Conservation (phyloP, 176 grass and related monocot genomes). For the Pontederia crassipes region DNA sequence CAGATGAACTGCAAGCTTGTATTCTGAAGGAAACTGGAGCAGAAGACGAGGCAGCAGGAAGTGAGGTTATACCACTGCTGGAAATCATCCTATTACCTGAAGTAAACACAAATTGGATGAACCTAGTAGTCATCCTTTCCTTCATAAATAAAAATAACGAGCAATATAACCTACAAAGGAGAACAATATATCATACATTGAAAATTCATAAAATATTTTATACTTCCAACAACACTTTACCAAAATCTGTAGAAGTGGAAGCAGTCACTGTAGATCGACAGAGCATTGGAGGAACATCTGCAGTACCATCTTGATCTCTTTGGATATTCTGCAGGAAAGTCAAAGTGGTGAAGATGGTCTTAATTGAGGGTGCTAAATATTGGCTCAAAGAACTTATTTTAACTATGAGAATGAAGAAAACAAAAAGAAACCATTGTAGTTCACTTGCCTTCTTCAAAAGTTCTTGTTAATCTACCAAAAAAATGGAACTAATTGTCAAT, state of each 20-base stretch:
- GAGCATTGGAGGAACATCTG: constrained; percentile 15
- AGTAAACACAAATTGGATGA: background rate
- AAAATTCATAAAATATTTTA: too few species aligned
- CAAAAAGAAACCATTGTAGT: too few species aligned
- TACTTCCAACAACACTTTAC: background rate
- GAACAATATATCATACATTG: too few species aligned
- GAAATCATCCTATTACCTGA: background rate
- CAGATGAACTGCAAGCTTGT: constrained; percentile 32
- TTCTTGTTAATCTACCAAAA: too few species aligned
- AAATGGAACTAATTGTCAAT: too few species aligned
- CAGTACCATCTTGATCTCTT: constrained; percentile 34
- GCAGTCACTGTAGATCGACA: constrained; percentile 18
- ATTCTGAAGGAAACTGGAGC: constrained; percentile 27
- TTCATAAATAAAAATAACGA: constrained; percentile 7
- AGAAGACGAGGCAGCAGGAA: constrained; percentile 21
- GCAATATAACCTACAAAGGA: too few species aligned
- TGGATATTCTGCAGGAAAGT: constrained; percentile 30
- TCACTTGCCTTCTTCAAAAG: too few species aligned
- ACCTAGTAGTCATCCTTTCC: too few species aligned
- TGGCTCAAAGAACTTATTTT: too few species aligned
- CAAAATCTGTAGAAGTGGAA: constrained; percentile 27
- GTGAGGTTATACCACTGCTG: background rate
- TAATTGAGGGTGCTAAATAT: too few species aligned
- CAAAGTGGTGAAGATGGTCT: background rate
- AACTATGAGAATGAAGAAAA: too few species aligned